These are phyloP conservation scores for Rhodotorula graminis DNA, from an alignment of 768 basidiomycete genomes.

Conservation along the genomic window DNA sequence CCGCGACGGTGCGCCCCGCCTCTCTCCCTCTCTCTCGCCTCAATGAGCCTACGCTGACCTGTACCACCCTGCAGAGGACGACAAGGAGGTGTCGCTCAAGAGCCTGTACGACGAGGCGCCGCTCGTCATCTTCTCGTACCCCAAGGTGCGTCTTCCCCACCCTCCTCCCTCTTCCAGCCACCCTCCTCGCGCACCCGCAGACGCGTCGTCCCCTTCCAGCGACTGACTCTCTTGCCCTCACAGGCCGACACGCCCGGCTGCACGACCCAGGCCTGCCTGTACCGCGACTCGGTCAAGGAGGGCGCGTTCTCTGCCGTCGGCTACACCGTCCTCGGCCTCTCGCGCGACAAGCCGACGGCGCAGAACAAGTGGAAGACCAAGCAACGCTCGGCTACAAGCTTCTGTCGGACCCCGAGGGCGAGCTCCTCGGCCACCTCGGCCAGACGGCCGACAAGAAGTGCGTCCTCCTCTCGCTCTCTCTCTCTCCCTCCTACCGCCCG, in stretches of 20 bases:
- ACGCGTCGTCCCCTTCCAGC: too few species aligned
- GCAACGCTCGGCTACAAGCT: slow-evolving; percentile 81
- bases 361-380: slow-evolving; percentile 53
- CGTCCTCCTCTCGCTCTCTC: slow-evolving; percentile 7
- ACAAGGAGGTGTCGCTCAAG: slow-evolving; percentile 21
- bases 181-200: too few species aligned
- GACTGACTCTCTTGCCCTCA: too few species aligned
- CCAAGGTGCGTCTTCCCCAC: slow-evolving; percentile 21
- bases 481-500: neutral
- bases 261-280: slow-evolving; percentile 68
- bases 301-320: slow-evolving; percentile 58
- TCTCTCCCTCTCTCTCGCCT: slow-evolving; percentile 61
- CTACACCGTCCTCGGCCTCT: slow-evolving; percentile 78
- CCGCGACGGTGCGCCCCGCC: slow-evolving; percentile 62
- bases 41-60: neutral
- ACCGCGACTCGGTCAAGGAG: slow-evolving; percentile 59
- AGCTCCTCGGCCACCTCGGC: slow-evolving; percentile 73
- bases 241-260: slow-evolving; percentile 11
- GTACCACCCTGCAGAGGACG: slow-evolving; percentile 8
- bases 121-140: slow-evolving; percentile 79
- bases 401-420: slow-evolving; percentile 79
- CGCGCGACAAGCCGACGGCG: slow-evolving; percentile 67
- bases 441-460: slow-evolving; percentile 63
- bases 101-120: slow-evolving; percentile 44
- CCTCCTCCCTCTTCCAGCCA: neutral